phyloP scores from a whole-genome alignment of 331 rosid genomes.

The Rosa hybrid region DNA sequence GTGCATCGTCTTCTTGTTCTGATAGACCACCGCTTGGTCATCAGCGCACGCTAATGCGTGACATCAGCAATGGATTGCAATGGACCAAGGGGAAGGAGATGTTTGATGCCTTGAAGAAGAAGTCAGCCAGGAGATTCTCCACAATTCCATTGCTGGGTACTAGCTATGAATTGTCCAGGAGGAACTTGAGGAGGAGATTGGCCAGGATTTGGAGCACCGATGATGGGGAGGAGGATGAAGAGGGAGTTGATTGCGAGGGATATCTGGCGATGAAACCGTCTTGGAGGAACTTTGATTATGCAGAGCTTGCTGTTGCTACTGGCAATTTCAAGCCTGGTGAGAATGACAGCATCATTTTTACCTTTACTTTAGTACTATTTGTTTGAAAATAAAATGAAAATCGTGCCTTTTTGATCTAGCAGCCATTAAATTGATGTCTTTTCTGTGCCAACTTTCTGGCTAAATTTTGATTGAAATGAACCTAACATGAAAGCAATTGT shows the following conservation, averaged over 20 bases:
- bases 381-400: background rate
- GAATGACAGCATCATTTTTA: background rate
- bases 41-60: background rate
- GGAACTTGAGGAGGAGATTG: conserved; percentile 48
- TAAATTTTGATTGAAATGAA: conserved; percentile 15
- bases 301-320: conserved; percentile 73
- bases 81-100: conserved; percentile 47
- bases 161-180: conserved; percentile 46
- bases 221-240: conserved; percentile 13
- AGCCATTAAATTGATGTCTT: background rate
- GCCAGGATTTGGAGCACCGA: conserved; percentile 67
- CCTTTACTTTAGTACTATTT: background rate
- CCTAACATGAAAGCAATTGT: conserved; percentile 12
- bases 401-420: too few species aligned
- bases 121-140: conserved; percentile 46
- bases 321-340: conserved; percentile 62
- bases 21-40: conserved; percentile 25
- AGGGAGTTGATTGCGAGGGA: conserved; percentile 28
- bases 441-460: conserved; percentile 31
- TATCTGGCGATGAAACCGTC: conserved; percentile 55
- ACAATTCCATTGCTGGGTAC: conserved; percentile 50
- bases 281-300: conserved; percentile 76
- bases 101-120: conserved; percentile 64
- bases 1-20: conserved; percentile 5
- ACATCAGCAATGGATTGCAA: conserved; percentile 32